Percentiles rank a stretch among this genome's conserved stretches.
Conservation (phyloP, 2,329 filamentous ascomycete species). For the Ascochyta pisi region DNA sequence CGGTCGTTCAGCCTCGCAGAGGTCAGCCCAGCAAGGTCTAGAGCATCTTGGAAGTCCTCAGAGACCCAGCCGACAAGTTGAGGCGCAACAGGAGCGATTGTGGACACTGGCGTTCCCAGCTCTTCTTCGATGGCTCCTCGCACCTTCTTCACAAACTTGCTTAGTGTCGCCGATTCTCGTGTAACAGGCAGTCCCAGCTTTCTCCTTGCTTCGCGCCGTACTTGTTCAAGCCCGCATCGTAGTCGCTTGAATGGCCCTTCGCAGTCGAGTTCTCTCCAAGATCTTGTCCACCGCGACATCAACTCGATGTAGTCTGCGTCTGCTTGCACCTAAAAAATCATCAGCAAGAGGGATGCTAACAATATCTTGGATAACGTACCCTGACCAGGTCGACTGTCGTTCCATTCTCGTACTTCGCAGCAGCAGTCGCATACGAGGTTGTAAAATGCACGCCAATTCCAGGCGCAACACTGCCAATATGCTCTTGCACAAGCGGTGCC, state of each 20-base stretch:
- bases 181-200: constrained; percentile 21
- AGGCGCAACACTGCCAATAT: constrained; percentile 14
- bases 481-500: not conserved
- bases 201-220: constrained; percentile 14
- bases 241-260: constrained; percentile 11
- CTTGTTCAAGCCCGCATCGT: constrained; percentile 8
- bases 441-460: constrained; percentile 39
- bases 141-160: constrained; percentile 24
- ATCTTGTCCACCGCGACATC: constrained; percentile 31
- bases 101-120: constrained; percentile 18
- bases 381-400: constrained; percentile 30
- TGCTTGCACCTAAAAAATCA: constrained; percentile 18
- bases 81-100: constrained; percentile 29
- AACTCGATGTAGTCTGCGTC: constrained; percentile 32
- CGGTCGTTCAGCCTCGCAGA: constrained; percentile 4
- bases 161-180: constrained; percentile 25
- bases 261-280: constrained; percentile 8
- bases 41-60: constrained; percentile 25
- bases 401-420: constrained; percentile 33
- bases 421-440: constrained; percentile 34
- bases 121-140: constrained; percentile 24
- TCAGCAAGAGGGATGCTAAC: not conserved
- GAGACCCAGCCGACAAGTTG: constrained; percentile 14
- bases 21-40: constrained; percentile 24
- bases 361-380: constrained; percentile 13